A percentile compares a stretch with the other conserved stretches of the same genome.
Evolutionary conservation across 1,284 basidiomycete species (phyloP).

Genomic region (Cutaneotrichosporon sp.): DNA sequence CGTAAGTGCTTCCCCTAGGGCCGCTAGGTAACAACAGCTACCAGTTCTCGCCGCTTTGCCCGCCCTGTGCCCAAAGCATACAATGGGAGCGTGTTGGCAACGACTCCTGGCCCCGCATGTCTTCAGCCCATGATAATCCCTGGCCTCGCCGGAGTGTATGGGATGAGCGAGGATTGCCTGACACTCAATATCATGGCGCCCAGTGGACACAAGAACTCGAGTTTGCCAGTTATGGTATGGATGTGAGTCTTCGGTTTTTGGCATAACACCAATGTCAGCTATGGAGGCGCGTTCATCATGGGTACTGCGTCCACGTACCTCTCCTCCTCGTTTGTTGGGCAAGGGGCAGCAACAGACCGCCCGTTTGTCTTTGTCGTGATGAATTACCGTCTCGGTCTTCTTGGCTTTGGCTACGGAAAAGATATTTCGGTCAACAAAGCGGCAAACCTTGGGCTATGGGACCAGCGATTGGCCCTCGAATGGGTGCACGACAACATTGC

Average conservation of each 20-base stretch:
- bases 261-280: slow-evolving; percentile 15
- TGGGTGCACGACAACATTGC: slow-evolving; percentile 53
- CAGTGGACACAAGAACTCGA: background rate
- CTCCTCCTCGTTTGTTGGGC: slow-evolving; percentile 17
- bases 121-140: slow-evolving; percentile 25
- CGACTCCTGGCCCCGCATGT: slow-evolving; percentile 31
- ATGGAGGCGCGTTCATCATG: slow-evolving; percentile 38
- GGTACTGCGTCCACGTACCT: slow-evolving; percentile 24
- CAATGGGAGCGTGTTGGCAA: slow-evolving; percentile 30
- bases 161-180: slow-evolving; percentile 48
- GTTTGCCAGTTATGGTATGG: slow-evolving; percentile 43
- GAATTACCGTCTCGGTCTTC: slow-evolving; percentile 51
- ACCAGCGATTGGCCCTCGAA: slow-evolving; percentile 51
- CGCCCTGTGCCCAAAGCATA: slow-evolving; percentile 24
- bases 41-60: slow-evolving; percentile 50
- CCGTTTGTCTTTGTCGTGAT: slow-evolving; percentile 49
- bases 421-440: slow-evolving; percentile 36
- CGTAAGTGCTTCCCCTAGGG: slow-evolving; percentile 4
- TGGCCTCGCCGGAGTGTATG: slow-evolving; percentile 20
- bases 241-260: slow-evolving; percentile 27
- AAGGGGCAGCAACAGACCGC: slow-evolving; percentile 9
- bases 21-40: slow-evolving; percentile 51
- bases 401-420: slow-evolving; percentile 48
- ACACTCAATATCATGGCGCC: slow-evolving; percentile 46
- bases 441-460: slow-evolving; percentile 47